Evolutionary conservation across 2,329 filamentous ascomycete species (phyloP).

Genomic region (Lachnellula occidentalis): DNA sequence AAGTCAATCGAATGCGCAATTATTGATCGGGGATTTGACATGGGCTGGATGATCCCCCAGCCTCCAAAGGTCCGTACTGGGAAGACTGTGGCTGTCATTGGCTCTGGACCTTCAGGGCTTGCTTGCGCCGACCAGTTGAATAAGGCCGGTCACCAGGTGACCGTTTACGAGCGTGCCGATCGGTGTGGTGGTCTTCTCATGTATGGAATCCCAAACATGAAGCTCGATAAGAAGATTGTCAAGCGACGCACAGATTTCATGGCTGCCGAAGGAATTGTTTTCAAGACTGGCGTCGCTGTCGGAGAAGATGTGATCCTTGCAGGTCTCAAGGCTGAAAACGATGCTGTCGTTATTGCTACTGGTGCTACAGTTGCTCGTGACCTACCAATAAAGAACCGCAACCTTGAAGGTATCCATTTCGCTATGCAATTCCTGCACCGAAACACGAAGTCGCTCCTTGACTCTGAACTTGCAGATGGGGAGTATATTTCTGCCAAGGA

Average conservation of each 20-base stretch:
- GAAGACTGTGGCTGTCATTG: slow-evolving; percentile 83
- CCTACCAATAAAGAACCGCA: slow-evolving; percentile 82
- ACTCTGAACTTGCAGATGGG: slow-evolving; percentile 78
- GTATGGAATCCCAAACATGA: slow-evolving; percentile 99
- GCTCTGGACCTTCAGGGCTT: slow-evolving; percentile 87
- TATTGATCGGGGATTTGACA: slow-evolving; percentile 94
- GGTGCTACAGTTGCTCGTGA: slow-evolving; percentile 92
- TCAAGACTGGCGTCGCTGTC: slow-evolving; percentile 71
- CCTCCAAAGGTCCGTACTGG: slow-evolving; percentile 76
- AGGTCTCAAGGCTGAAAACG: slow-evolving; percentile 66
- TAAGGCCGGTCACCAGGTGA: slow-evolving; percentile 81
- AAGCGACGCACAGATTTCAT: slow-evolving; percentile 95
- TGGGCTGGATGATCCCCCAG: slow-evolving; percentile 91
- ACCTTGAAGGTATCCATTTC: slow-evolving; percentile 85
- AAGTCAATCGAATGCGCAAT: slow-evolving; percentile 98
- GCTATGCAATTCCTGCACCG: slow-evolving; percentile 97
- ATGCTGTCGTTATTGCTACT: slow-evolving; percentile 86
- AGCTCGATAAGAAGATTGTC: slow-evolving; percentile 95
- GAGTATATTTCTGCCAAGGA: slow-evolving; percentile 91
- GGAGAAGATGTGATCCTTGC: slow-evolving; percentile 68
- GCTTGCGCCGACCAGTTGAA: slow-evolving; percentile 91
- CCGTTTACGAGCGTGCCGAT: slow-evolving; percentile 88
- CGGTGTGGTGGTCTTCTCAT: slow-evolving; percentile 87
- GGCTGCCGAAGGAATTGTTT: slow-evolving; percentile 79
- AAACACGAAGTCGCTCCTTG: slow-evolving; percentile 95